A percentile compares a stretch with the other conserved stretches of the same genome.
These are phyloP conservation scores for Amanita exitialis DNA, from an alignment of 768 basidiomycete genomes.

Conservation along the genomic window DNA sequence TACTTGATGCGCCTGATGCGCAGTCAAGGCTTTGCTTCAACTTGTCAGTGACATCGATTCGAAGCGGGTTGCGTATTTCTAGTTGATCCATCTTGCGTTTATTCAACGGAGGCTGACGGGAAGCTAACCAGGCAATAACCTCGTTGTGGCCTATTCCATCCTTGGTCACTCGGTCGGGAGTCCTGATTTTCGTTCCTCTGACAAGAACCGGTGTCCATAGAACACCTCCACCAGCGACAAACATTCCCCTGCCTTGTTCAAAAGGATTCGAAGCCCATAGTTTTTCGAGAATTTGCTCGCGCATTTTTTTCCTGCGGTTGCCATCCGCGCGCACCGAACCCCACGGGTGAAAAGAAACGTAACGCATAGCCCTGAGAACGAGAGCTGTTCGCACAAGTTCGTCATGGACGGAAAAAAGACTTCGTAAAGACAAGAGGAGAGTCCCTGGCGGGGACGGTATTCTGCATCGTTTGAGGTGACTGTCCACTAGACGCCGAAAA, in stretches of 20 bases:
- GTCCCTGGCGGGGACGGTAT: slow-evolving; percentile 40
- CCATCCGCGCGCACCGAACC: slow-evolving; percentile 58
- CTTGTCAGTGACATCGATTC: slow-evolving; percentile 31
- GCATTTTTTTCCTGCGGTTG: slow-evolving; percentile 34
- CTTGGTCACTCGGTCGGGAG: slow-evolving; percentile 9
- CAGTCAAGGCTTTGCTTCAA: slow-evolving; percentile 12
- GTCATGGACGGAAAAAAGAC: slow-evolving; percentile 23
- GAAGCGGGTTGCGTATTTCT: slow-evolving; percentile 17
- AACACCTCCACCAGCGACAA: slow-evolving; percentile 53
- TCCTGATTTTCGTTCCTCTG: slow-evolving; percentile 14
- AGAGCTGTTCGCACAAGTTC: slow-evolving; percentile 28
- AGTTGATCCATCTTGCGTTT: slow-evolving; percentile 18
- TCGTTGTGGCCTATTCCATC: slow-evolving; percentile 8
- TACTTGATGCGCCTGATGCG: slow-evolving; percentile 8
- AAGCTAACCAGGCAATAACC: slow-evolving; percentile 49
- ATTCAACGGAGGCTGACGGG: slow-evolving; percentile 40
- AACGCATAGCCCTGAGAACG: slow-evolving; percentile 51
- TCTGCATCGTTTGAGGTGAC: slow-evolving; percentile 22
- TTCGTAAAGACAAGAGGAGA: slow-evolving; percentile 30
- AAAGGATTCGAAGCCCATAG: slow-evolving; percentile 34
- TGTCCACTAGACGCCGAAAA: slow-evolving; percentile 26
- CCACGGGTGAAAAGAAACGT: slow-evolving; percentile 69
- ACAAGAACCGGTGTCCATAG: slow-evolving; percentile 49
- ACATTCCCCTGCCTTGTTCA: slow-evolving; percentile 17
- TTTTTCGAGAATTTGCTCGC: slow-evolving; percentile 35